A percentile compares a stretch with the other conserved stretches of the same genome.
These are phyloP conservation scores for Dalbergia cultrata DNA, from an alignment of 306 rosid species.

Conservation along the genomic window DNA sequence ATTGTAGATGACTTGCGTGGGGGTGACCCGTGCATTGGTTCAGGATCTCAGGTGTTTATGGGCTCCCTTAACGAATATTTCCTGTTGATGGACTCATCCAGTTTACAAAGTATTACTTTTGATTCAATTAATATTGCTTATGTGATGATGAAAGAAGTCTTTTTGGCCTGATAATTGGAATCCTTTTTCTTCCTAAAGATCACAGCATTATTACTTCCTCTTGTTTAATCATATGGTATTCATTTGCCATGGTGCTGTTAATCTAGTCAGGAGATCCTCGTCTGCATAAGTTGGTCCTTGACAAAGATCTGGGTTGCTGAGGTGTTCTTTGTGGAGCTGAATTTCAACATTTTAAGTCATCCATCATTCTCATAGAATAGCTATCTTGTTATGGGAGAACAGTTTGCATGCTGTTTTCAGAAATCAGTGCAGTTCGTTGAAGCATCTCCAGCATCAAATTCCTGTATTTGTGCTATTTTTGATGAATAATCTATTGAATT, in stretches of 20 bases:
- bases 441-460: constrained; percentile 18
- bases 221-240: constrained; percentile 3
- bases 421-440: constrained; percentile 32
- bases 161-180: constrained; percentile 17
- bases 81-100: not conserved
- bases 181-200: not conserved
- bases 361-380: constrained; percentile 19
- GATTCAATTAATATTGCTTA: constrained; percentile 20
- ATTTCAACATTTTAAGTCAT: constrained; percentile 22
- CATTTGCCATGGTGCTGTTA: constrained; percentile 15
- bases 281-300: not conserved
- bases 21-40: constrained; percentile 92
- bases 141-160: constrained; percentile 25
- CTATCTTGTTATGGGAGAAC: constrained; percentile 25
- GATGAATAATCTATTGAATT: constrained; percentile 41
- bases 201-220: not conserved
- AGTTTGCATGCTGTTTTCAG: constrained; percentile 21
- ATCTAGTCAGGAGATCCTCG: constrained; percentile 7
- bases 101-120: constrained; percentile 28
- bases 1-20: constrained; percentile 96
- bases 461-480: constrained; percentile 21
- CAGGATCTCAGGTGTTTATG: constrained; percentile 91
- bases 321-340: constrained; percentile 17
- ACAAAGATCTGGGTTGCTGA: constrained; percentile 3
- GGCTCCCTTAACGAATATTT: constrained; percentile 39